These are phyloP conservation scores for Triangularia setosa DNA, from an alignment of 2,329 filamentous ascomycete species.

Conservation along the genomic window DNA sequence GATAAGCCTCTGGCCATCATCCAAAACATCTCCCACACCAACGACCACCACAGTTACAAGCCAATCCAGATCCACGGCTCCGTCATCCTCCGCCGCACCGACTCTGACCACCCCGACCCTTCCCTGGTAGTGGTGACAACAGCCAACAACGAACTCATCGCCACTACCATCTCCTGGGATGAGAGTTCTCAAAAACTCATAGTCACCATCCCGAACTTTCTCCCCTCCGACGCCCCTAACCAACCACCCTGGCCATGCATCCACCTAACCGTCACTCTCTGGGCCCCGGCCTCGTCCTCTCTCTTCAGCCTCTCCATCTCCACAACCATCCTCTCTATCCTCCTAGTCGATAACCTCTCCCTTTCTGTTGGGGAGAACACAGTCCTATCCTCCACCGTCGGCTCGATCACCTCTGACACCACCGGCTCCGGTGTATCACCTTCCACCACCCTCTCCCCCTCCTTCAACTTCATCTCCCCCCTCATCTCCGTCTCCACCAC, in stretches of 20 bases:
- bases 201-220: conserved; percentile 37
- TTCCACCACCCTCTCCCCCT: conserved; percentile 28
- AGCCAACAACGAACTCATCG: conserved; percentile 42
- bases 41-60: conserved; percentile 23
- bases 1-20: conserved; percentile 37
- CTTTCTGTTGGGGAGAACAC: conserved; percentile 31
- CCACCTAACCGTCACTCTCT: conserved; percentile 45
- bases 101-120: conserved; percentile 33
- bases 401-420: conserved; percentile 37
- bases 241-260: conserved; percentile 40
- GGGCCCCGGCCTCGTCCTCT: conserved; percentile 39
- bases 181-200: conserved; percentile 36
- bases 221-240: conserved; percentile 27
- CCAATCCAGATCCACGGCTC: conserved; percentile 42
- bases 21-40: conserved; percentile 32
- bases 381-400: conserved; percentile 35
- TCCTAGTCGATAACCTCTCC: conserved; percentile 39
- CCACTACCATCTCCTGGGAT: conserved; percentile 33
- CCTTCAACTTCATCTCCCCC: conserved; percentile 42
- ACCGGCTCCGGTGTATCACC: conserved; percentile 26
- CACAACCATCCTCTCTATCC: conserved; percentile 38
- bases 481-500: conserved; percentile 40
- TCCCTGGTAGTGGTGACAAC: conserved; percentile 42
- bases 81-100: conserved; percentile 40
- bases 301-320: conserved; percentile 38